Base-by-base conservation (phyloP, 306 rosid genomes). In the Coriaria nepalensis region DNA sequence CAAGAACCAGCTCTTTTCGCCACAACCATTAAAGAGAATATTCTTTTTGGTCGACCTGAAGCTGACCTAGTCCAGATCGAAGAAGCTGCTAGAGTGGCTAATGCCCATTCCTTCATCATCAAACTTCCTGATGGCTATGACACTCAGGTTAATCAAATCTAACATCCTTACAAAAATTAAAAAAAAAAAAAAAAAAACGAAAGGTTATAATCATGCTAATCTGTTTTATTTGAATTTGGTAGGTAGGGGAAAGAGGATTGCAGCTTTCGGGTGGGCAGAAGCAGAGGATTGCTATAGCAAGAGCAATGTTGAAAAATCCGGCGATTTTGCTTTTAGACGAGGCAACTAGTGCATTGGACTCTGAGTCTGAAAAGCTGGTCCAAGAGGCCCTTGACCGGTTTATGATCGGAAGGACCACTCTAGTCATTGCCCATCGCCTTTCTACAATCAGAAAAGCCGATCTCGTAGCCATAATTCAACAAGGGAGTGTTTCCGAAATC, bases 181-280 rank as follows among this genome's bases (percentile, higher is more conserved):
- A 40, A 40, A 40, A 40, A 0, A 40, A 40, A 40, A 5, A 0
- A 9, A 5, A 5, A 11, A 5, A 40, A 40, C 7, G n/a, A 5
- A 6, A 40, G 5, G 7, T 8, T 6, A 7, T 9, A 5, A 8
- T 40, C 29, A 20, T 20, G 29, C 29, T 20, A 6, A 42, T 6
- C 10, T 10, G 3, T 42, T 32, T 39, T 13, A 49, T 56, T 50
- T 45, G 57, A 55, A 59, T 77, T 73, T 78, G 80, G 67, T 81
- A 86, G 96, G 96, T 86, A 5, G 96, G 96, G 49, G 96, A 86
- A 64, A 79, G 96, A 59, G 96, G 96, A n/a, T 40, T 82, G 55
- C 96, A 86, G 72, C 90, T 86, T 45, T 86, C 96, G 10, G 96
- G 96, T 55, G 96, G 96, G 4, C 96, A 86, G 69, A 86, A 86